Percentiles rank a stretch among this genome's conserved stretches.
Evolutionary conservation across 371 early-diverging fungal genomes (phyloP).

Genomic region (Entomophthora muscae): DNA sequence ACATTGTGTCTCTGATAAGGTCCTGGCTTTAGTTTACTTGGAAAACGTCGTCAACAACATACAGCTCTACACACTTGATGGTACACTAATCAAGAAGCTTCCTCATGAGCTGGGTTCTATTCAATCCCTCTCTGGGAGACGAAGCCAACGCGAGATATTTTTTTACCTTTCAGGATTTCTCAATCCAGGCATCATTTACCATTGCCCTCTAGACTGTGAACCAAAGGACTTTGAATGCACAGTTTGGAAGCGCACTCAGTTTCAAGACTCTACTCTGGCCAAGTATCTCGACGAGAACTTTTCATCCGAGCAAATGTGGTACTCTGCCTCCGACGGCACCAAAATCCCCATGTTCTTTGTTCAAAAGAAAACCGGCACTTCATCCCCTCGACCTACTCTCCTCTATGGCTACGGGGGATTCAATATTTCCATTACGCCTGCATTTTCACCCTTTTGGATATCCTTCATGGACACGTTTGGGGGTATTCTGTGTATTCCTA

Average conservation of each 20-base stretch:
- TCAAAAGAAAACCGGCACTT: slow-evolving; percentile 12
- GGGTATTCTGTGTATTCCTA: slow-evolving; percentile 18
- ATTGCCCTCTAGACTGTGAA: slow-evolving; percentile 4
- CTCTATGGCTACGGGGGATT: slow-evolving; percentile 52
- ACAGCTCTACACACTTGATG: slow-evolving; percentile 4
- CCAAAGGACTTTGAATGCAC: slow-evolving; percentile 16
- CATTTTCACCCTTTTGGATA: slow-evolving; percentile 21
- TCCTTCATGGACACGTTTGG: slow-evolving; percentile 27
- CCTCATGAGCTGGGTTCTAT: slow-evolving; percentile 9
- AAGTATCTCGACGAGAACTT: slow-evolving; percentile 22
- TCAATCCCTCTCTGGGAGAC: slow-evolving; percentile 14
- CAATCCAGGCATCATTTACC: not conserved
- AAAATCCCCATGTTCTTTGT: slow-evolving; percentile 45
- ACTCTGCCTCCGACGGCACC: slow-evolving; percentile 34
- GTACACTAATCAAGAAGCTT: not conserved
- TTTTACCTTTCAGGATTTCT: no score
- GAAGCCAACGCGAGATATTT: slow-evolving; percentile 13
- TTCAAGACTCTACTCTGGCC: slow-evolving; percentile 18
- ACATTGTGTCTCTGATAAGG: slow-evolving; percentile 23
- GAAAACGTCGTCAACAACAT: slow-evolving; percentile 28
- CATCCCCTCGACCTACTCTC: slow-evolving; percentile 15
- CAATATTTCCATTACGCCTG: slow-evolving; percentile 26
- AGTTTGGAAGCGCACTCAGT: slow-evolving; percentile 9
- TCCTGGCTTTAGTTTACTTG: slow-evolving; percentile 31
- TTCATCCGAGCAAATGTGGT: slow-evolving; percentile 37